Percentiles rank a stretch among this genome's conserved stretches.
Evolutionary conservation across 768 basidiomycete species (phyloP).

Genomic region (Lyophyllum atratum): DNA sequence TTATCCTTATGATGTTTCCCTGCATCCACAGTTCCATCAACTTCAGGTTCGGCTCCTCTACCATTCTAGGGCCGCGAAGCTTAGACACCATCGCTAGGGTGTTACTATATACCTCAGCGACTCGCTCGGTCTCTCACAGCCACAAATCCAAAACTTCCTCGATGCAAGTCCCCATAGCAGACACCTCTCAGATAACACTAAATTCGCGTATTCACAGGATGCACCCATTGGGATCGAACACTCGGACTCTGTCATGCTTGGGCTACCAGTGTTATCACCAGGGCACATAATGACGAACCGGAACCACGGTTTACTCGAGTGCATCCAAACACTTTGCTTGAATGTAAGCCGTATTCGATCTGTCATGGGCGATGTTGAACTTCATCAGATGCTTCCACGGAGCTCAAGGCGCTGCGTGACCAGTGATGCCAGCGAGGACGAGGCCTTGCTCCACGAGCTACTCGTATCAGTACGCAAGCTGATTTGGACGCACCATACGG

Average conservation of each 20-base stretch:
- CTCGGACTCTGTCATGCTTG: constrained; percentile 8
- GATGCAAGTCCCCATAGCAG: neutral
- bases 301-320: constrained; percentile 8
- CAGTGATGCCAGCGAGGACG: no score
- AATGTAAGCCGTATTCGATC: constrained; percentile 3
- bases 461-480: neutral
- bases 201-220: neutral
- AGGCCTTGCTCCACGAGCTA: neutral
- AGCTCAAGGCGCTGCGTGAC: neutral
- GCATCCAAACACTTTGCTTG: constrained; percentile 8
- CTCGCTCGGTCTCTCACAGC: neutral
- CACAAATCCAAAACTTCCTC: constrained; percentile 3
- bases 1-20: neutral
- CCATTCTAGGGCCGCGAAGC: no score
- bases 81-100: neutral
- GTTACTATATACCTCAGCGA: constrained; percentile 2
- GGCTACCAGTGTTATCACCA: constrained; percentile 4
- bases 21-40: constrained; percentile 4
- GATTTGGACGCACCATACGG: neutral
- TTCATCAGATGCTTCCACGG: constrained; percentile 6
- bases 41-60: constrained; percentile 1
- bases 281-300: constrained; percentile 7
- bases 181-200: neutral
- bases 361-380: neutral
- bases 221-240: neutral